Percentiles rank a stretch among this genome's conserved stretches.
These are phyloP conservation scores for Dalbergia cultrata DNA, from an alignment of 306 rosid species.

Conservation along the genomic window DNA sequence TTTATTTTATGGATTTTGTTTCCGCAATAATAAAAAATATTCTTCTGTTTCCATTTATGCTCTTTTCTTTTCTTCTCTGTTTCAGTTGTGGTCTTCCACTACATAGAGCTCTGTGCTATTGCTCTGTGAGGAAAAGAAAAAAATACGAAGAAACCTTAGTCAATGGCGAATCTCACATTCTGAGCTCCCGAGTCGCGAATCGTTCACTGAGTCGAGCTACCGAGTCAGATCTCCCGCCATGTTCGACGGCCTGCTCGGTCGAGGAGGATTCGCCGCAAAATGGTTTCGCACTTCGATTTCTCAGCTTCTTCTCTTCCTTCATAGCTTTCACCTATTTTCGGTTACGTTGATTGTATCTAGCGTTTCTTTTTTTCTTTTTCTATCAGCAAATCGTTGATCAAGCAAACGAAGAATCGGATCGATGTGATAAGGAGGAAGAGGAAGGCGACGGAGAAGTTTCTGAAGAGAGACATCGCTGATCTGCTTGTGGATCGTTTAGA, in stretches of 20 bases:
- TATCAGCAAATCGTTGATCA: conserved; percentile 79
- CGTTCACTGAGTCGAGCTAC: conserved; percentile 42
- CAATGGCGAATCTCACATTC: conserved; percentile 36
- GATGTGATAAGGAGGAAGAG: conserved; percentile 92
- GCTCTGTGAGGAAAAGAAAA: conserved; percentile 12
- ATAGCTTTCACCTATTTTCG: neutral
- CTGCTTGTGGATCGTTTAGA: conserved; percentile 81
- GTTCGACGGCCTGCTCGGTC: conserved; percentile 90
- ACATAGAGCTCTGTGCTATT: conserved; percentile 48
- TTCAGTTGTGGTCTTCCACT: conserved; percentile 45
- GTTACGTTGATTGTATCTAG: neutral
- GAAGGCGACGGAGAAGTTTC: conserved; percentile 91
- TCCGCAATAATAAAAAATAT: neutral
- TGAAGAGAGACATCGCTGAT: conserved; percentile 90
- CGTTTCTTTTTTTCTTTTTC: neutral
- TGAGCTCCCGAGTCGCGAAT: conserved; percentile 44
- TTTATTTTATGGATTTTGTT: neutral
- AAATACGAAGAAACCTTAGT: conserved; percentile 5
- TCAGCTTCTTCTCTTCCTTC: neutral
- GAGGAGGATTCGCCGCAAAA: conserved; percentile 87
- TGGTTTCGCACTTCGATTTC: conserved; percentile 60
- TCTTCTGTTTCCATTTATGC: neutral
- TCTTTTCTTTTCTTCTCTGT: neutral
- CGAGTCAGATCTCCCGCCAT: conserved; percentile 59
- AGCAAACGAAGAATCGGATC: conserved; percentile 88